Evolutionary conservation across 1,284 basidiomycete genomes (phyloP).

Genomic region (Chalciporus sp.): DNA sequence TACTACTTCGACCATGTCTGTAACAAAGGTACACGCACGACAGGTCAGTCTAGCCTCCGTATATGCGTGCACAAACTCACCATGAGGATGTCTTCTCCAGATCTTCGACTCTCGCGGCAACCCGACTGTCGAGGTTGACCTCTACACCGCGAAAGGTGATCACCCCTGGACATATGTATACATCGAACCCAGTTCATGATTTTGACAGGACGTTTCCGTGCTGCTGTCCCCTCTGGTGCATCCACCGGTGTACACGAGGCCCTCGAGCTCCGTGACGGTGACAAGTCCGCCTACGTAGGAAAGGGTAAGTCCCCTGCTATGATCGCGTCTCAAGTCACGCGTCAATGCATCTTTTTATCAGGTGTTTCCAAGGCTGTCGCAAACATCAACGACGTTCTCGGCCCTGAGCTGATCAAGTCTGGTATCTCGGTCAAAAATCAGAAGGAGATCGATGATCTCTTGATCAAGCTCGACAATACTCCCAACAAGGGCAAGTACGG

Average conservation of each 20-base stretch:
- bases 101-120: slow-evolving; percentile 98
- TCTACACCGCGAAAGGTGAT: slow-evolving; percentile 84
- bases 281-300: slow-evolving; percentile 92
- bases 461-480: slow-evolving; percentile 98
- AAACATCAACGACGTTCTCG: slow-evolving; percentile 95
- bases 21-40: slow-evolving; percentile 86
- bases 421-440: slow-evolving; percentile 89
- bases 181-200: slow-evolving; percentile 7
- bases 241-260: slow-evolving; percentile 99
- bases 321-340: background rate
- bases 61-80: slow-evolving; percentile 6
- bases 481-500: slow-evolving; percentile 99
- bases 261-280: slow-evolving; percentile 97
- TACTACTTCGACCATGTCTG: slow-evolving; percentile 68
- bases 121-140: slow-evolving; percentile 95
- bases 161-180: slow-evolving; percentile 6
- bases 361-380: slow-evolving; percentile 93
- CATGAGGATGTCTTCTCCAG: slow-evolving; percentile 43
- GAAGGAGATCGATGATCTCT: slow-evolving; percentile 96
- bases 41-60: slow-evolving; percentile 56
- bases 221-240: slow-evolving; percentile 96
- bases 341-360: slow-evolving; percentile 33
- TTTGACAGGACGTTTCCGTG: slow-evolving; percentile 84
- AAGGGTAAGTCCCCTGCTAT: slow-evolving; percentile 65
- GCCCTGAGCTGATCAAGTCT: slow-evolving; percentile 86